Conservation (phyloP, 2,329 filamentous ascomycete genomes). For the Ophiostoma pallidulum region DNA sequence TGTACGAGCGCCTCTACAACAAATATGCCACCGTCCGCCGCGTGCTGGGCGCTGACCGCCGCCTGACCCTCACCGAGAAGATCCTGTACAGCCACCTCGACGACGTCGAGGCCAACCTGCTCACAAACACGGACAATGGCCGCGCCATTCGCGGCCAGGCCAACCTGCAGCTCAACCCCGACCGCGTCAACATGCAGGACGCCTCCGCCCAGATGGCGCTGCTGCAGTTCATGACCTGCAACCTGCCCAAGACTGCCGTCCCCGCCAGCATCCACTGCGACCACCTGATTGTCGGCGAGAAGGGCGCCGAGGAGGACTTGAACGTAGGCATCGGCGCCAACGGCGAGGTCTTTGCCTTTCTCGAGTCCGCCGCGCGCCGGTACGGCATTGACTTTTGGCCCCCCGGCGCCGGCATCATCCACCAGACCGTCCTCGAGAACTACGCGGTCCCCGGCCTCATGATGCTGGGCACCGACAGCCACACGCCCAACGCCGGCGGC, state of each 20-base stretch:
- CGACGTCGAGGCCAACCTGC: slow-evolving; percentile 77
- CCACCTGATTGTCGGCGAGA: slow-evolving; percentile 94
- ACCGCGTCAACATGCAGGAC: slow-evolving; percentile 98
- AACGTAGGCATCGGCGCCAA: slow-evolving; percentile 80
- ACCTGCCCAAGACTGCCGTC: slow-evolving; percentile 78
- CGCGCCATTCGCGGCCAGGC: slow-evolving; percentile 74
- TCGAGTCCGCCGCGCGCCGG: slow-evolving; percentile 83
- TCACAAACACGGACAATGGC: slow-evolving; percentile 75
- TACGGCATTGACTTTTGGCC: slow-evolving; percentile 97
- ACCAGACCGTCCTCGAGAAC: slow-evolving; percentile 96
- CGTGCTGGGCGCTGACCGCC: slow-evolving; percentile 52
- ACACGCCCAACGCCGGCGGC: slow-evolving; percentile 95
- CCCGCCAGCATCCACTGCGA: slow-evolving; percentile 98
- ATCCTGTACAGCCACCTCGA: slow-evolving; percentile 95
- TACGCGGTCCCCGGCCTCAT: slow-evolving; percentile 94
- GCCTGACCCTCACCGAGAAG: slow-evolving; percentile 89
- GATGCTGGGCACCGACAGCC: slow-evolving; percentile 97
- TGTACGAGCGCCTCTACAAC: slow-evolving; percentile 72
- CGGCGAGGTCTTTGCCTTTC: slow-evolving; percentile 94
- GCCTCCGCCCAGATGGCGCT: slow-evolving; percentile 97
- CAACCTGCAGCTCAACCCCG: slow-evolving; percentile 93
- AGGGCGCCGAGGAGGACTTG: slow-evolving; percentile 78
- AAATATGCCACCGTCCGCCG: slow-evolving; percentile 66
- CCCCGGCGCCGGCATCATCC: slow-evolving; percentile 87
- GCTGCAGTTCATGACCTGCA: slow-evolving; percentile 97